Percentiles rank a stretch among this genome's conserved stretches.
Conservation (phyloP, 2,329 filamentous ascomycete genomes). For the Curvularia sp. region DNA sequence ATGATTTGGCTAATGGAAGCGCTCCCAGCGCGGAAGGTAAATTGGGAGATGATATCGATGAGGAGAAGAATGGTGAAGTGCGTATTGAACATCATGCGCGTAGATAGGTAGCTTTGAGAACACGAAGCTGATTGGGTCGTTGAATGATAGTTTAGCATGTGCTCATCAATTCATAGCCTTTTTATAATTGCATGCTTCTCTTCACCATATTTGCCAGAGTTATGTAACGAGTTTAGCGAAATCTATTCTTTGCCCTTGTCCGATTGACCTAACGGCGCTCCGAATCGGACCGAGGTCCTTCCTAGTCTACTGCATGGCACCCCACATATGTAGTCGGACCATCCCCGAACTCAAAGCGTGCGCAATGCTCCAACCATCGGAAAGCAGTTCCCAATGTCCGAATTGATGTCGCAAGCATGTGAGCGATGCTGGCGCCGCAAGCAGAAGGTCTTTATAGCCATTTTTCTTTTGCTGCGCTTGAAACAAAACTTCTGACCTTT, state of each 20-base stretch:
- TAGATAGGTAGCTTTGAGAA: not conserved
- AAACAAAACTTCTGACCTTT: not conserved
- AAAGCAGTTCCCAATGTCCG: not conserved
- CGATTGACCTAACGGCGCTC: not conserved
- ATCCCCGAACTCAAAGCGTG: not conserved
- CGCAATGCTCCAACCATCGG: not conserved
- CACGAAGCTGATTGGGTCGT: not conserved
- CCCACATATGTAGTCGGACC: not conserved
- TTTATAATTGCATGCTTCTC: not conserved
- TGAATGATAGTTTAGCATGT: not conserved
- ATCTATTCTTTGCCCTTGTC: not conserved
- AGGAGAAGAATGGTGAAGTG: not conserved
- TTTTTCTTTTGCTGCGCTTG: not conserved
- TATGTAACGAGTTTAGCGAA: not conserved
- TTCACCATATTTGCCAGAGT: not conserved
- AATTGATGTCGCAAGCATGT: conserved; percentile 18
- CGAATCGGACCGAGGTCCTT: not conserved
- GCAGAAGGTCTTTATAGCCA: conserved; percentile 17
- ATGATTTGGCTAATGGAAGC: not conserved
- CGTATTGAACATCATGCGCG: not conserved
- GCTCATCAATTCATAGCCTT: not conserved
- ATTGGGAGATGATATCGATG: not conserved
- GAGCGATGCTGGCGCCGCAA: conserved; percentile 27
- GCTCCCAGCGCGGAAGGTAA: not conserved
- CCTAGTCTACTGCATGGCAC: not conserved